Evolutionary conservation across 176 grass and related monocot species (phyloP).

Genomic region (Oryza australiensis): DNA sequence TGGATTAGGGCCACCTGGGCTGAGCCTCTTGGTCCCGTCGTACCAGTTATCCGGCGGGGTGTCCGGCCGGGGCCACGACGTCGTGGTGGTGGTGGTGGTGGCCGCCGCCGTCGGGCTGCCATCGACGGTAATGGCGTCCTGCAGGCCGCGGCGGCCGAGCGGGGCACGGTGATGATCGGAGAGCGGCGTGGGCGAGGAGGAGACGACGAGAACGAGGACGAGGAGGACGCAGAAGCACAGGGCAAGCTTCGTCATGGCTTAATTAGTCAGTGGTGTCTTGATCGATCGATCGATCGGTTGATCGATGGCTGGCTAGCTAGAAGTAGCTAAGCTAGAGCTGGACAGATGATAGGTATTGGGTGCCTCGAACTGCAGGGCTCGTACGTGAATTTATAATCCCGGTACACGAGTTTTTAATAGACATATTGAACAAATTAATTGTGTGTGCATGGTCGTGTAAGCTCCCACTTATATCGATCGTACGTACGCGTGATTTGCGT

Average conservation of each 20-base stretch:
- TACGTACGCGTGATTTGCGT: neutral
- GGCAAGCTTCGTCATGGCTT: slow-evolving; percentile 4
- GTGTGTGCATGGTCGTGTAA: slow-evolving; percentile 20
- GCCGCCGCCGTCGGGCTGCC: neutral
- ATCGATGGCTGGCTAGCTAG: neutral
- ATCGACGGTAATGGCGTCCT: neutral
- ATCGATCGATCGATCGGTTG: too few species aligned
- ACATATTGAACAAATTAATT: neutral
- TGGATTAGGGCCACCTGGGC: slow-evolving; percentile 50
- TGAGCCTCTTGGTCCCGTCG: slow-evolving; percentile 53
- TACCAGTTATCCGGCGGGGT: slow-evolving; percentile 24
- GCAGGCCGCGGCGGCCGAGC: slow-evolving; percentile 34
- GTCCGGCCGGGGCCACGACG: neutral
- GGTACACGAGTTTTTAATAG: neutral
- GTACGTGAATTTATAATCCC: slow-evolving; percentile 43
- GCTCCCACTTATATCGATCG: neutral
- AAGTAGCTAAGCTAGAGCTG: neutral
- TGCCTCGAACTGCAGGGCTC: neutral
- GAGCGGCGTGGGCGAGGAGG: neutral
- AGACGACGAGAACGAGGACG: slow-evolving; percentile 21
- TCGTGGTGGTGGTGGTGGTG: neutral
- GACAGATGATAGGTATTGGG: neutral
- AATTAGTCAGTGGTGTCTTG: too few species aligned
- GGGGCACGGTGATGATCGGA: neutral
- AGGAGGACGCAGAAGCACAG: slow-evolving; percentile 26